Evolutionary conservation across 139 green algal genomes (phyloP).

Genomic region (Haematococcus sp.): DNA sequence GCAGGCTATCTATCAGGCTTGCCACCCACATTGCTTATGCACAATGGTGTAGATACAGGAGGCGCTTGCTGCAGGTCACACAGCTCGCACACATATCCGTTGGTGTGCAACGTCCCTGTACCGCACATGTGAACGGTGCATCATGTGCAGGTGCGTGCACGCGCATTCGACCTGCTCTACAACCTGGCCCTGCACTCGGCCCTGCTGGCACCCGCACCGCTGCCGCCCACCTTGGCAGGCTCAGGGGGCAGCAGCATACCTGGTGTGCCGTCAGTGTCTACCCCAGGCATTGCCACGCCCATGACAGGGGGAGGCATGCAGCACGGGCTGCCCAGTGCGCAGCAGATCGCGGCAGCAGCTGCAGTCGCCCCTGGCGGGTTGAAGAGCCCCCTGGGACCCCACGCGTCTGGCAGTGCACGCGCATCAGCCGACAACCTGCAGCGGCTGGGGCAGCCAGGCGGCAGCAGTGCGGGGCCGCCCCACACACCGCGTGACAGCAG

Average conservation of each 20-base stretch:
- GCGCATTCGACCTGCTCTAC: slow-evolving; percentile 73
- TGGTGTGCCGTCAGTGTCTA: no score
- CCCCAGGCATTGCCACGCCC: no score
- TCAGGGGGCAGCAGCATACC: not conserved
- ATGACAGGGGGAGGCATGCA: no score
- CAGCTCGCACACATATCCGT: no score
- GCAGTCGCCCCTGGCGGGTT: not conserved
- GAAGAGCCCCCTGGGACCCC: not conserved
- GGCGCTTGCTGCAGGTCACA: no score
- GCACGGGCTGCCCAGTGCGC: no score
- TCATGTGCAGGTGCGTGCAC: slow-evolving; percentile 24
- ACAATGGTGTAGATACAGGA: no score
- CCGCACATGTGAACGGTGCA: no score
- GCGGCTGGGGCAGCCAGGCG: not conserved
- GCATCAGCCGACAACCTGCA: not conserved
- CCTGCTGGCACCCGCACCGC: slow-evolving; percentile 26
- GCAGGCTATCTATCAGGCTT: no score
- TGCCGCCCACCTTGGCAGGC: not conserved
- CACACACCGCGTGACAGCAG: not conserved
- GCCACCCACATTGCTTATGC: no score
- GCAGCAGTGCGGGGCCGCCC: not conserved
- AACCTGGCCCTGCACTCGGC: slow-evolving; percentile 63
- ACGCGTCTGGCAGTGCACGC: slow-evolving; percentile 6
- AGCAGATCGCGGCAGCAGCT: no score
- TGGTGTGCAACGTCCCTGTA: no score